Conservation (phyloP, 352 stramenopile genomes). For the Phytopythium litorale region DNA sequence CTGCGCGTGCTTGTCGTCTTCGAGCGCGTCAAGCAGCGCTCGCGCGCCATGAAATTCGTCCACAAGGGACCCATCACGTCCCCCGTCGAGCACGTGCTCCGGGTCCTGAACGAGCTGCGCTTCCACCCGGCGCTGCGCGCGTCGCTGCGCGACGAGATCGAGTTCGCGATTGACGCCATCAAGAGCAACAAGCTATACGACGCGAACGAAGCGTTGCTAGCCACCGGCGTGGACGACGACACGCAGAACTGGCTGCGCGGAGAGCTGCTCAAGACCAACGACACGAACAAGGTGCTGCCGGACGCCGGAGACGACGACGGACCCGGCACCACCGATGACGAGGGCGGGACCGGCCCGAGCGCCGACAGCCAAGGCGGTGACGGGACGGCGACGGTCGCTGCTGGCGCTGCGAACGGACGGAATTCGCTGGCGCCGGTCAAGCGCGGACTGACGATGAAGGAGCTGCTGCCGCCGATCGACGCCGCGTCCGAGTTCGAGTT, state of each 20-base stretch:
- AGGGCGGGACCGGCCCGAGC: neutral
- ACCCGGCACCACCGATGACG: neutral
- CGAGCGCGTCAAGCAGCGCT: slow-evolving; percentile 80
- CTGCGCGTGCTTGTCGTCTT: slow-evolving; percentile 84
- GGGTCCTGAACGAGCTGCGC: slow-evolving; percentile 66
- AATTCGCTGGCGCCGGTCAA: slow-evolving; percentile 14
- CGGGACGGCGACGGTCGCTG: neutral
- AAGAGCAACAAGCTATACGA: slow-evolving; percentile 87
- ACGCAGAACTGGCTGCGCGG: slow-evolving; percentile 84
- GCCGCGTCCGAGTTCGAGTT: slow-evolving; percentile 63
- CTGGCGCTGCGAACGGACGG: slow-evolving; percentile 8
- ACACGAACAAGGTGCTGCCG: slow-evolving; percentile 59
- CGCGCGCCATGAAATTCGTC: slow-evolving; percentile 66
- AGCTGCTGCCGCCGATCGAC: slow-evolving; percentile 55
- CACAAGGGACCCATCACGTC: slow-evolving; percentile 72
- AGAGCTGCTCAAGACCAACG: slow-evolving; percentile 67
- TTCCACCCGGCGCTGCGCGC: slow-evolving; percentile 67
- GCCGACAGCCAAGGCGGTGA: slow-evolving; percentile 3
- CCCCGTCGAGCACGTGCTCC: slow-evolving; percentile 75
- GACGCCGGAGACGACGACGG: slow-evolving; percentile 35
- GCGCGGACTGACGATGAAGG: slow-evolving; percentile 56
- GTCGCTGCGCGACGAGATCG: slow-evolving; percentile 53
- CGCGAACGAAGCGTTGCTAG: slow-evolving; percentile 67
- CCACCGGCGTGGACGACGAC: slow-evolving; percentile 69
- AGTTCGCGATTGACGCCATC: slow-evolving; percentile 83